Evolutionary conservation across 1,284 basidiomycete genomes (phyloP).

Genomic region (Ustilago bromivora): DNA sequence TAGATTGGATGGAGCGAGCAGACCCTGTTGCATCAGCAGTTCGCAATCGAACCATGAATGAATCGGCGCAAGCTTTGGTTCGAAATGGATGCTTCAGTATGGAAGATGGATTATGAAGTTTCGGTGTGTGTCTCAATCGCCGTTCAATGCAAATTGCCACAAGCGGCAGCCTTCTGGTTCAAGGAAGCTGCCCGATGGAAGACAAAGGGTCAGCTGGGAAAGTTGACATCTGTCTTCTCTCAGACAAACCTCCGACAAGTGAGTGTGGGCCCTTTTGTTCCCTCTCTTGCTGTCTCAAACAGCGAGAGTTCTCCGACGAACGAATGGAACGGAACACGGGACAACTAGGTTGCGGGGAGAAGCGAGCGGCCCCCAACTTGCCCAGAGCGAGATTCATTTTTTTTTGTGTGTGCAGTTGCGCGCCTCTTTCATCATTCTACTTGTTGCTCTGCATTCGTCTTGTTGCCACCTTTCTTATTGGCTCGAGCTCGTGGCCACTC

Average conservation of each 20-base stretch:
- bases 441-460: constrained; percentile 10
- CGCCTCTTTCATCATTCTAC: constrained; percentile 6
- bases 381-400: too few relatives aligned
- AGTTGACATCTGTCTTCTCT: too few relatives aligned
- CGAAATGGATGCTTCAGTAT: background rate
- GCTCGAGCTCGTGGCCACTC: constrained; percentile 13
- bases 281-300: background rate
- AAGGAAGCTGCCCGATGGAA: background rate
- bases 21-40: background rate
- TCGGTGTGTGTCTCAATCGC: background rate
- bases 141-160: too few relatives aligned
- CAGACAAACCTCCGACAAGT: too few relatives aligned
- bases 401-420: background rate
- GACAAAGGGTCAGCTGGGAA: background rate
- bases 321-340: constrained; percentile 15
- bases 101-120: background rate
- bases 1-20: background rate
- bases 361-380: background rate
- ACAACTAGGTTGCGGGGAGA: constrained; percentile 5
- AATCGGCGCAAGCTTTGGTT: background rate
- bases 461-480: constrained; percentile 13
- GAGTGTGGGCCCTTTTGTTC: background rate
- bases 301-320: constrained; percentile 7
- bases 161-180: too few relatives aligned
- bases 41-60: background rate